phyloP scores from a whole-genome alignment of 179 eudicot genomes.

The Heliamphora pulchella region DNA sequence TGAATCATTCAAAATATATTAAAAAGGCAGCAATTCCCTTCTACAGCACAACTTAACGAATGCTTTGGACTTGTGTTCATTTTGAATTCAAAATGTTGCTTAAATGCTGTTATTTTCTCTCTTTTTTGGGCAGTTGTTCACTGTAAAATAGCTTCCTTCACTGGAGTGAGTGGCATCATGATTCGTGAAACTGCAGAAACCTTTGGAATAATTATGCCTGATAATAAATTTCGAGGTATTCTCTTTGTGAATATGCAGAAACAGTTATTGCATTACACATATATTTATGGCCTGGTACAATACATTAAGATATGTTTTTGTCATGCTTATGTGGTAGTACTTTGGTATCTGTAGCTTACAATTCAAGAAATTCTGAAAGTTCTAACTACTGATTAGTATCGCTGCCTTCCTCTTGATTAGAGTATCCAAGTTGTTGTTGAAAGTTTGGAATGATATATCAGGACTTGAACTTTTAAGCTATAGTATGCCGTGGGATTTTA shows the following conservation, averaged over 20 bases:
- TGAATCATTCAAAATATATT: not conserved
- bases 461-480: not conserved
- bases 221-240: conserved; percentile 65
- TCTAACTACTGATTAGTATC: not conserved
- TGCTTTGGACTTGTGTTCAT: not conserved
- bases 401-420: not conserved
- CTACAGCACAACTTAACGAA: not conserved
- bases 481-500: not conserved
- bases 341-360: not conserved
- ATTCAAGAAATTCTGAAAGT: not conserved
- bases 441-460: not conserved
- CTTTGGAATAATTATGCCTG: conserved; percentile 66
- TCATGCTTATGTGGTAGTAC: not conserved
- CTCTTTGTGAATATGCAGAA: not conserved
- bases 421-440: not conserved
- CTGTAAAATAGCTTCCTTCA: conserved; percentile 43
- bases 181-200: conserved; percentile 82
- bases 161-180: conserved; percentile 71
- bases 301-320: not conserved
- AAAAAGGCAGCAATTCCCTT: not conserved
- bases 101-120: not conserved
- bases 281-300: not conserved
- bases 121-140: conserved; percentile 50
- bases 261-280: not conserved
- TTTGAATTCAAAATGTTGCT: not conserved